Percentiles rank a stretch among this genome's conserved stretches.
Evolutionary conservation across 2,329 filamentous ascomycete genomes (phyloP).

Genomic region (Epichloe festucae): DNA sequence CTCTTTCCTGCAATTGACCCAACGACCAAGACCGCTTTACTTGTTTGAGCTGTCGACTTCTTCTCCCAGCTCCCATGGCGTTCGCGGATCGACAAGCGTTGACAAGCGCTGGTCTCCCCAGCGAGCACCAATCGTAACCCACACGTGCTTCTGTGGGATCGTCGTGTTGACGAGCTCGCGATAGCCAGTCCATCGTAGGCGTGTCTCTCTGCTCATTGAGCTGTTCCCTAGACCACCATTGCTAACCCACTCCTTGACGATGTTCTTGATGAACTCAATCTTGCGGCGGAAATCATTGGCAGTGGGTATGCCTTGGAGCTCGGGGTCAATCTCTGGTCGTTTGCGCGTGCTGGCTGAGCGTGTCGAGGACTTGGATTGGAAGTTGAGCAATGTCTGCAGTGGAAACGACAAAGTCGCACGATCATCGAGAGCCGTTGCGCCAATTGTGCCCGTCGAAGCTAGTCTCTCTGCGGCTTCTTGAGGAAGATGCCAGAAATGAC

Average conservation of each 20-base stretch:
- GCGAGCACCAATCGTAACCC: conserved; percentile 54
- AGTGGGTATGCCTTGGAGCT: conserved; percentile 50
- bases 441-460: conserved; percentile 50
- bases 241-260: conserved; percentile 57
- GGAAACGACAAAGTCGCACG: conserved; percentile 61
- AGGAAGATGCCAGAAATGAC: conserved; percentile 66
- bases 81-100: conserved; percentile 41
- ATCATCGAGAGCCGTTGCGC: conserved; percentile 56
- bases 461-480: conserved; percentile 57
- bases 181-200: conserved; percentile 45
- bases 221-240: conserved; percentile 60
- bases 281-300: conserved; percentile 65
- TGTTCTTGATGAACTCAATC: conserved; percentile 55
- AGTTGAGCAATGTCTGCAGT: conserved; percentile 61
- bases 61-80: conserved; percentile 38
- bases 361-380: conserved; percentile 35
- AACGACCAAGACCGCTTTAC: conserved; percentile 7
- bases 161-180: conserved; percentile 40
- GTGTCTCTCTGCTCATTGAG: conserved; percentile 39
- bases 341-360: conserved; percentile 36
- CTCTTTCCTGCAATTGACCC: neutral
- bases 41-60: conserved; percentile 26
- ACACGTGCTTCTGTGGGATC: conserved; percentile 49
- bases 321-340: conserved; percentile 46
- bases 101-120: conserved; percentile 44